Evolutionary conservation across 345 rosid genomes (phyloP).

Genomic region (Hirschfeldia incana): DNA sequence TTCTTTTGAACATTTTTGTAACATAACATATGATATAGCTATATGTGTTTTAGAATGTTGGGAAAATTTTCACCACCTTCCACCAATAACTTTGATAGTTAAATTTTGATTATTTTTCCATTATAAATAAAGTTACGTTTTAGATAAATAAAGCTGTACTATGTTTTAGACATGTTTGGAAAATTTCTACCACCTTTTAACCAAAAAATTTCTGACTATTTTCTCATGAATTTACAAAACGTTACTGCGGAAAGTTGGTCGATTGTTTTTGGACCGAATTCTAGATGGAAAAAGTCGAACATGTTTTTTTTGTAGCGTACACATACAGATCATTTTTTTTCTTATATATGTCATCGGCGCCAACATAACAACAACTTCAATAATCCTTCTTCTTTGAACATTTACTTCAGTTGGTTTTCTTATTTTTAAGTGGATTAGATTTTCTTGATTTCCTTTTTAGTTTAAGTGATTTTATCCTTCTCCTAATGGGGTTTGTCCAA

Average conservation of each 20-base stretch:
- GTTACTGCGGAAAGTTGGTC: not conserved
- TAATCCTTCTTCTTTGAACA: too few species aligned
- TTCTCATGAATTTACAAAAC: not conserved
- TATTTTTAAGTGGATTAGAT: too few species aligned
- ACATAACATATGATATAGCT: too few species aligned
- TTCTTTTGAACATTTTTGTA: too few species aligned
- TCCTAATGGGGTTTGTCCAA: too few species aligned
- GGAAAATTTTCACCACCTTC: not conserved
- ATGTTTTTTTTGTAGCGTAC: not conserved
- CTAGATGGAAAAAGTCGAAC: not conserved
- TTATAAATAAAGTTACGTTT: not conserved
- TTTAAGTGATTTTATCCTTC: too few species aligned
- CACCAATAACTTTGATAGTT: not conserved
- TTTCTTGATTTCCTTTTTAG: too few species aligned
- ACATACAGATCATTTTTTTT: not conserved
- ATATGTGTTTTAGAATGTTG: not conserved
- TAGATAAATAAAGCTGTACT: not conserved
- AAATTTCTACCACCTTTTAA: too few species aligned
- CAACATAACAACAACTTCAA: too few species aligned
- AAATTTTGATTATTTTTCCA: not conserved
- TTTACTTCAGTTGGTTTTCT: too few species aligned
- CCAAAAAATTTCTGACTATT: not conserved
- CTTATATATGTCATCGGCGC: not conserved
- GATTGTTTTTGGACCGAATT: not conserved
- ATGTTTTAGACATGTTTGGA: not conserved